Conservation (phyloP, 257 asterid genomes). For the Rehmannia glutinosa region DNA sequence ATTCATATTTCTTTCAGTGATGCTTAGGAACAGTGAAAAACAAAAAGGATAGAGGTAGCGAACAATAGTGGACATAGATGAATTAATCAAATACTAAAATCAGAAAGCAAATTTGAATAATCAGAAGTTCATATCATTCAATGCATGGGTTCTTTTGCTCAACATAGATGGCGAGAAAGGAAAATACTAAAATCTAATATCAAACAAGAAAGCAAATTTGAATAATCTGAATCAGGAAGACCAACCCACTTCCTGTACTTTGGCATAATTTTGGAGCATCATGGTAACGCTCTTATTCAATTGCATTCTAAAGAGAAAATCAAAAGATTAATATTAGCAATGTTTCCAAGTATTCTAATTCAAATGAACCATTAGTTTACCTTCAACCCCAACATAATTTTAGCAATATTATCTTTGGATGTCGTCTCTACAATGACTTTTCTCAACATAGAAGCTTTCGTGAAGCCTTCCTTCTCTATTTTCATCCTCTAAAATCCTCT, state of each 20-base stretch:
- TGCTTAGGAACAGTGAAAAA: too few species aligned
- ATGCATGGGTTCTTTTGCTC: too few species aligned
- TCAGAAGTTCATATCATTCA: too few species aligned
- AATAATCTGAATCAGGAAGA: not conserved
- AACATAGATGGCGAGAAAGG: too few species aligned
- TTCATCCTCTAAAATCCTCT: too few species aligned
- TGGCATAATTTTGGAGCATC: slow-evolving; percentile 90
- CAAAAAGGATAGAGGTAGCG: too few species aligned
- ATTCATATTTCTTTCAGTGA: slow-evolving; percentile 10
- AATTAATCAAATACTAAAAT: too few species aligned
- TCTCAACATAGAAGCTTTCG: not conserved
- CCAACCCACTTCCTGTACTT: slow-evolving; percentile 93
- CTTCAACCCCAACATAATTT: not conserved
- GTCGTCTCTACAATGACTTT: not conserved
- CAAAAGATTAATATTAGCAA: slow-evolving; percentile 10
- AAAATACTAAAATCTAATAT: not conserved
- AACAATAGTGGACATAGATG: too few species aligned
- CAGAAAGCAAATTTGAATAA: too few species aligned
- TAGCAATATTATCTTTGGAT: not conserved
- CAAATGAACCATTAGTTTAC: not conserved
- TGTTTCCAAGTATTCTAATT: not conserved
- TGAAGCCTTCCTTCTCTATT: not conserved
- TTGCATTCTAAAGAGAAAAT: slow-evolving; percentile 37
- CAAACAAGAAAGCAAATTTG: not conserved
- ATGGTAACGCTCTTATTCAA: slow-evolving; percentile 76